A percentile compares a stretch with the other conserved stretches of the same genome.
phyloP scores from a whole-genome alignment of 768 basidiomycete species.

The Sutorius australiensis region DNA sequence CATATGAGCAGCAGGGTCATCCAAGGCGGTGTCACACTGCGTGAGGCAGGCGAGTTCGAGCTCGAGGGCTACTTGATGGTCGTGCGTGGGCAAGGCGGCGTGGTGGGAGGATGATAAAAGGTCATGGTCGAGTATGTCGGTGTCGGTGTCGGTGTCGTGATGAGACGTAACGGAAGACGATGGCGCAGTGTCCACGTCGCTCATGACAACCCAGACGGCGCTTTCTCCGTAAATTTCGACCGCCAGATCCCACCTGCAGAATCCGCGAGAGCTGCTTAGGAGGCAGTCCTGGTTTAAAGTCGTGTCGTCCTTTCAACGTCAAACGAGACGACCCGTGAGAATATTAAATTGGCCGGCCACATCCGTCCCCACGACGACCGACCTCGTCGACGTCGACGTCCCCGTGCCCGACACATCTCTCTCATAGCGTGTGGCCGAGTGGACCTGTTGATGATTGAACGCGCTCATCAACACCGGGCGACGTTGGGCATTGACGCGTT shows the following conservation, averaged over 20 bases:
- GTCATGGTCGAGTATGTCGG: constrained; percentile 32
- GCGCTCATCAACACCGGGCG: neutral
- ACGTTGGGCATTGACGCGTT: neutral
- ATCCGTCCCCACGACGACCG: constrained; percentile 6
- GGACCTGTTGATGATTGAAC: neutral
- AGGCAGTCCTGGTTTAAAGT: constrained; percentile 15
- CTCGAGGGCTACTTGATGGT: constrained; percentile 31
- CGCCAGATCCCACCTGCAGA: constrained; percentile 19
- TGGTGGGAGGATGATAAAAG: constrained; percentile 33
- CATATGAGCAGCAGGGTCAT: constrained; percentile 26
- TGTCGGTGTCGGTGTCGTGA: constrained; percentile 26
- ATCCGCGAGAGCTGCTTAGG: constrained; percentile 20
- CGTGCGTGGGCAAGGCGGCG: constrained; percentile 25
- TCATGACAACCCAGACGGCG: constrained; percentile 36
- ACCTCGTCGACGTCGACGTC: neutral
- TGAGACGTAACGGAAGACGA: constrained; percentile 28
- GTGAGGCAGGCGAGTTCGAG: constrained; percentile 28
- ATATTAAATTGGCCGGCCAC: constrained; percentile 9
- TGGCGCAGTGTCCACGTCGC: constrained; percentile 38
- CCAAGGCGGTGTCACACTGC: constrained; percentile 26
- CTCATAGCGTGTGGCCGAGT: neutral
- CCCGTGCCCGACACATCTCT: neutral
- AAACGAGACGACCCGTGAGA: constrained; percentile 21
- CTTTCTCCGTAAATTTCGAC: constrained; percentile 18
- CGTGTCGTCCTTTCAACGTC: constrained; percentile 24